phyloP scores from a whole-genome alignment of 2,329 filamentous ascomycete species.

The Alternaria novae-zelandiae region DNA sequence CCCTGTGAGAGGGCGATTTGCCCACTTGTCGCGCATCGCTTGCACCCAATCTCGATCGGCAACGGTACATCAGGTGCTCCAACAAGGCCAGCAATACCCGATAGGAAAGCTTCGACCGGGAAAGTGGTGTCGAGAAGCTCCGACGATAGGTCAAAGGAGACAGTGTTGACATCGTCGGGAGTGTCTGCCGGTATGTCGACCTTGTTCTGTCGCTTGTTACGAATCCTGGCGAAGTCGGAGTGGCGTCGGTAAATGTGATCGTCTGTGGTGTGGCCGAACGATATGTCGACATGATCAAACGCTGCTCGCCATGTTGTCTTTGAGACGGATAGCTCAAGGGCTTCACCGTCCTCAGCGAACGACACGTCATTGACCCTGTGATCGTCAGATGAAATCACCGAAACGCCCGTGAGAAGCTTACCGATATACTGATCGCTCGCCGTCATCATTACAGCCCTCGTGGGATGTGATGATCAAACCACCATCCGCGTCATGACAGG shows the following conservation, averaged over 20 bases:
- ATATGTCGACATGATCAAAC: constrained; percentile 38
- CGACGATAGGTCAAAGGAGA: constrained; percentile 29
- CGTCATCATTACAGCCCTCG: constrained; percentile 44
- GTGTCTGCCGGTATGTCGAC: constrained; percentile 29
- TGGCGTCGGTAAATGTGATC: constrained; percentile 40
- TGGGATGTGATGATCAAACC: constrained; percentile 49
- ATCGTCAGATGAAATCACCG: background rate
- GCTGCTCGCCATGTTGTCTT: constrained; percentile 37
- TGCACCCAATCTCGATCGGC: constrained; percentile 41
- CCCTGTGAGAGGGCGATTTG: constrained; percentile 41
- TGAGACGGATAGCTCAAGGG: constrained; percentile 33
- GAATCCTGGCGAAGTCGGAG: constrained; percentile 29
- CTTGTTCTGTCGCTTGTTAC: constrained; percentile 22
- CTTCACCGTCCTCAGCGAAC: constrained; percentile 28
- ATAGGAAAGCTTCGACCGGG: constrained; percentile 21
- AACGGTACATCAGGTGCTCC: constrained; percentile 26
- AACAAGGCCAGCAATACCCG: constrained; percentile 15
- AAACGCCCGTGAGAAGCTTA: constrained; percentile 10
- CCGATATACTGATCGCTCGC: constrained; percentile 45
- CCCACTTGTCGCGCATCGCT: constrained; percentile 44
- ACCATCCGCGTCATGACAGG: constrained; percentile 29
- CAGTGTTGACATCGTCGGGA: constrained; percentile 26
- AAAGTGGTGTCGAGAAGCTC: constrained; percentile 36
- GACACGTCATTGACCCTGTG: constrained; percentile 31
- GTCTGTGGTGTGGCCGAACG: constrained; percentile 41